Evolutionary conservation across 306 rosid species (phyloP), one percentile per base, ranked within the genome.

Genomic region (Prunus fruticosa): DNA sequence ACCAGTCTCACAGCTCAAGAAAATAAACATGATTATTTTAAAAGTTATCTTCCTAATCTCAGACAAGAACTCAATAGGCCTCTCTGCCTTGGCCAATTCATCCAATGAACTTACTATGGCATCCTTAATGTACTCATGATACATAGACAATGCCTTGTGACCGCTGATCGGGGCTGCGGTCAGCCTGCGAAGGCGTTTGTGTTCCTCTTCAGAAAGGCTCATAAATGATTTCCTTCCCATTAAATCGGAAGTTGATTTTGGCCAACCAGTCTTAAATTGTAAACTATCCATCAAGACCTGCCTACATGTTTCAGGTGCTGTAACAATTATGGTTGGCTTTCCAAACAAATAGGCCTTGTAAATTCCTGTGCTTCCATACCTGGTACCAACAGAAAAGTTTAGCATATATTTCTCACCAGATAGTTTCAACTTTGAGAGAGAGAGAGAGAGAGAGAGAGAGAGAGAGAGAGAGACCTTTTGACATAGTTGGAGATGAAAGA

Each of bases 151-250:
- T 2, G 92, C 93, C 54, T 87, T 82, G 51, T 85, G 80, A 34
- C 97, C 93, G 3, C 79, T 87, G 67, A 92, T 84, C 0, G 91
- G 90, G 41, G 96, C 53, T 1, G 91, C 69, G 0, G 85, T 87
- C n/a, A 92, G 81, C 67, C 93, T 90, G 62, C 93, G 87, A 34
- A 92, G 87, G 13, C 90, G 93, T 79, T 78, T 84, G 85, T 92
- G 93, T 51, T 89, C 96, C 0, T 69, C 83, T 1, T n/a, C 76
- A 8, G 91, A 81, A 47, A 83, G 82, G 61, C 84, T 66, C 25
- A 79, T 6, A 70, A 81, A 82, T 0, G 86, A 79, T 22, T 64
- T 65, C 71, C 61, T 72, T 46, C 88, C 88, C 57, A 85, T 50
- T 27, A 85, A 72, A 2, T 57, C 56, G 4, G 43, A 13, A 8